Evolutionary conservation across 768 basidiomycete genomes (phyloP), one percentile per base, ranked within the genome.

Genomic region (Astraeus odoratus): DNA sequence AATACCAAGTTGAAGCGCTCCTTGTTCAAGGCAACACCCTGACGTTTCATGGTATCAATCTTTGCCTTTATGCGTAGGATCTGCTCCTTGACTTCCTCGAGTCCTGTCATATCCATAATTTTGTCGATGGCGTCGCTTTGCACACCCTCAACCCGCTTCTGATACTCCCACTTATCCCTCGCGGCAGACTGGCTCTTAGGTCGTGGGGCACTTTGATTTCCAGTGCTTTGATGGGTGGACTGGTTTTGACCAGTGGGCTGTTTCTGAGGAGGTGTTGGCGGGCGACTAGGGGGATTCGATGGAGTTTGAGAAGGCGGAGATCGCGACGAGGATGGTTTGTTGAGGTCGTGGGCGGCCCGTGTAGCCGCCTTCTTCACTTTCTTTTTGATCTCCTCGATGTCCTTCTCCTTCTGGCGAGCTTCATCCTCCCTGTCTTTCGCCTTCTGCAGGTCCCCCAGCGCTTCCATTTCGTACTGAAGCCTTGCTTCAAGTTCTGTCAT

Each of bases 21-120:
- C 23, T 70, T 67, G 20, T 73, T 68, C 12, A 80, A 48, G 5
- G 78, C 69, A 0, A 69, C 61, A 13, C 66, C 67, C 60, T 86
- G 83, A 7, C 82, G 71, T n/a, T 57, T 62, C 23, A 68, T 65
- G 0, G 68, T 62, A 16, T 83, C 81, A 8, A 86, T 73, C 52
- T 75, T 78, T 10, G 64, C 73, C 48, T 81, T 77, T 49, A 84
- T 78, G 1, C 55, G 52, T n/a, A 86, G 67, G 9, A 84, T 67
- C 48, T 81, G 66, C 6, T 48, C 48, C 58, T 86, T 86, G 46
- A 86, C 81, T 1, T 72, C 64, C 54, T 85, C 83, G 3, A 86
- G 69, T 3, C 83, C 83, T 1, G 72, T 80, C 78, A 86, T 76
- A 3, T 59, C 72, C 83, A 86, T 86, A 51, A 83, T 73, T 2